phyloP scores from a whole-genome alignment of 495 filamentous ascomycete species.

The Penicillium crystallinum region DNA sequence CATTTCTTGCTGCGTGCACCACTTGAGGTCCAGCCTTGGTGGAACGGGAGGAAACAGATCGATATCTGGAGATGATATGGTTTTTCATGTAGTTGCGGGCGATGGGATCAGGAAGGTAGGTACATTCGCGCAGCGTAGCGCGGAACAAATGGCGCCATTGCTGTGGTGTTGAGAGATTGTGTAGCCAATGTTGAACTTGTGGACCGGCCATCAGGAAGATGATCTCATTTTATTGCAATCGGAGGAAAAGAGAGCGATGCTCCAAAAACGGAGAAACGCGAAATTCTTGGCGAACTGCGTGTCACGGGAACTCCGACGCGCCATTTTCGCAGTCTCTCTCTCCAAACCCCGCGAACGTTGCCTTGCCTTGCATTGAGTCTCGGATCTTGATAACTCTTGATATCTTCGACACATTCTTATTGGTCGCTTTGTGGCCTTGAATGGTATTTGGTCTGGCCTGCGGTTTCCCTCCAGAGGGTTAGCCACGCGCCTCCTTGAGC shows the following conservation, averaged over 20 bases:
- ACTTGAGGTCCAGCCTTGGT: conserved; percentile 8
- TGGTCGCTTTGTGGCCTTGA: conserved; percentile 2
- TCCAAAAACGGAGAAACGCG: conserved; percentile 26
- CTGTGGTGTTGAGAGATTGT: conserved; percentile 5
- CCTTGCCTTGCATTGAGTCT: conserved; percentile 21
- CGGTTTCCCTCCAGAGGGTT: conserved; percentile 25
- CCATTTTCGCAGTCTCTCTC: conserved; percentile 21
- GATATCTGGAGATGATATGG: conserved; percentile 56
- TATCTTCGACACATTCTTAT: conserved; percentile 16
- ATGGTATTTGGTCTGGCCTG: conserved; percentile 16
- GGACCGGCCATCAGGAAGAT: conserved; percentile 17
- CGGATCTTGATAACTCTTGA: conserved; percentile 11
- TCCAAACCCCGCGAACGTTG: conserved; percentile 21
- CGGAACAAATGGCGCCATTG: conserved; percentile 64
- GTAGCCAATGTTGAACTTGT: conserved; percentile 21
- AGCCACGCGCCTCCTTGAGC: conserved; percentile 35
- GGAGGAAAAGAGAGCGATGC: conserved; percentile 16
- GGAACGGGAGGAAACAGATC: conserved; percentile 14
- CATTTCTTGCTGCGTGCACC: conserved; percentile 20
- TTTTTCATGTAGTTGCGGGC: conserved; percentile 56
- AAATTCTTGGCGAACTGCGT: conserved; percentile 24
- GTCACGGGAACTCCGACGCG: conserved; percentile 32
- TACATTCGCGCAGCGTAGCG: conserved; percentile 73
- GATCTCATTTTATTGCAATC: conserved; percentile 1
- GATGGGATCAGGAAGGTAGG: conserved; percentile 73